Conservation (phyloP, 73 alveolate species). For the Paramecium sonneborni region DNA sequence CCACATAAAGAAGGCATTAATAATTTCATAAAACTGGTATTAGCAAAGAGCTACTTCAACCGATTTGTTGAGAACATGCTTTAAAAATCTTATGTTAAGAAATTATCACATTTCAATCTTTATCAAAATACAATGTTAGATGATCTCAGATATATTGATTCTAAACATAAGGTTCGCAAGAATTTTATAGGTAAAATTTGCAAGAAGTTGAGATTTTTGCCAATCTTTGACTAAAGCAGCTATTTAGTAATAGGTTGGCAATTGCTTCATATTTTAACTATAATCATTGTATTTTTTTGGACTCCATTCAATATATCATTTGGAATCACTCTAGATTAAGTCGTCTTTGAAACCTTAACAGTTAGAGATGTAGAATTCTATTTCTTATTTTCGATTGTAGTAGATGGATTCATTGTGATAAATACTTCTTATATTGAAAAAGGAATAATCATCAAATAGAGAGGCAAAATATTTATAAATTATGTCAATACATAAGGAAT, state of each 20-base stretch:
- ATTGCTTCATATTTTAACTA: conserved; percentile 8
- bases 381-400: conserved; percentile 19
- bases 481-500: conserved; percentile 73
- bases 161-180: neutral
- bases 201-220: neutral
- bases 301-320: conserved; percentile 11
- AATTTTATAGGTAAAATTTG: neutral
- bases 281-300: conserved; percentile 9
- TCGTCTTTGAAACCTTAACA: neutral
- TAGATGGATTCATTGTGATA: conserved; percentile 70
- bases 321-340: neutral
- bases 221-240: conserved; percentile 30
- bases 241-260: conserved; percentile 19
- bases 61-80: conserved; percentile 39
- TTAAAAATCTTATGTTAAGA: conserved; percentile 37
- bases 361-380: conserved; percentile 31
- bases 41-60: conserved; percentile 49
- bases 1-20: neutral
- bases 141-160: conserved; percentile 7
- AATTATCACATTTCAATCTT: neutral
- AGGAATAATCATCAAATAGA: conserved; percentile 72
- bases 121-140: conserved; percentile 10
- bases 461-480: conserved; percentile 70
- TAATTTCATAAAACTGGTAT: neutral
- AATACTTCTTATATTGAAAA: conserved; percentile 80